phyloP scores from a whole-genome alignment of 2,329 filamentous ascomycete species.

The Penicillium concentricum region DNA sequence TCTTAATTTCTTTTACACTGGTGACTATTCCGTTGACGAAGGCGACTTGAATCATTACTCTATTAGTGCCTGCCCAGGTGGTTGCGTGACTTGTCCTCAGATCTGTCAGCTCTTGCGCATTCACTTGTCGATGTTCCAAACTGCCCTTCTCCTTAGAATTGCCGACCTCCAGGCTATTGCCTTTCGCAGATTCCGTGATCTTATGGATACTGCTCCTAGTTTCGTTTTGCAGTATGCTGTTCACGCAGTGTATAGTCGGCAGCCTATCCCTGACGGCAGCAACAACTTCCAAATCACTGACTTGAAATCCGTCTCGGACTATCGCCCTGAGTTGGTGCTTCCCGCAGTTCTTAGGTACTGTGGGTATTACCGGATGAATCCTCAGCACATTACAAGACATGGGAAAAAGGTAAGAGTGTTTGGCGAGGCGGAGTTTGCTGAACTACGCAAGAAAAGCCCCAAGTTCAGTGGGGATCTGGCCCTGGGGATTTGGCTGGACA shows the following conservation, averaged over 20 bases:
- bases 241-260: slow-evolving; percentile 1
- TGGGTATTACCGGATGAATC: slow-evolving; percentile 6
- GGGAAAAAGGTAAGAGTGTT: background rate
- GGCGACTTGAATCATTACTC: background rate
- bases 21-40: slow-evolving; percentile 10
- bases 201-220: slow-evolving; percentile 7
- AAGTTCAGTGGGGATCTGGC: background rate
- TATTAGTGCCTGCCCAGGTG: background rate
- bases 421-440: background rate
- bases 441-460: background rate
- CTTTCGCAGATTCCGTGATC: slow-evolving; percentile 1
- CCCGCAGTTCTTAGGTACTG: slow-evolving; percentile 8
- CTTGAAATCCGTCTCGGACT: background rate
- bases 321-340: slow-evolving; percentile 5
- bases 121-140: slow-evolving; percentile 14
- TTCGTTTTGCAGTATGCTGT: slow-evolving; percentile 7
- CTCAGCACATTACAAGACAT: background rate
- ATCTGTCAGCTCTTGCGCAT: slow-evolving; percentile 7
- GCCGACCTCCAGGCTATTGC: slow-evolving; percentile 9
- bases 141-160: slow-evolving; percentile 12
- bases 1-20: slow-evolving; percentile 13
- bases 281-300: background rate
- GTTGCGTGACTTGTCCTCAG: slow-evolving; percentile 8
- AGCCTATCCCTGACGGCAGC: background rate
- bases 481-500: background rate